phyloP scores from a whole-genome alignment of 2,329 filamentous ascomycete genomes.

The Polytolypa hystricis region DNA sequence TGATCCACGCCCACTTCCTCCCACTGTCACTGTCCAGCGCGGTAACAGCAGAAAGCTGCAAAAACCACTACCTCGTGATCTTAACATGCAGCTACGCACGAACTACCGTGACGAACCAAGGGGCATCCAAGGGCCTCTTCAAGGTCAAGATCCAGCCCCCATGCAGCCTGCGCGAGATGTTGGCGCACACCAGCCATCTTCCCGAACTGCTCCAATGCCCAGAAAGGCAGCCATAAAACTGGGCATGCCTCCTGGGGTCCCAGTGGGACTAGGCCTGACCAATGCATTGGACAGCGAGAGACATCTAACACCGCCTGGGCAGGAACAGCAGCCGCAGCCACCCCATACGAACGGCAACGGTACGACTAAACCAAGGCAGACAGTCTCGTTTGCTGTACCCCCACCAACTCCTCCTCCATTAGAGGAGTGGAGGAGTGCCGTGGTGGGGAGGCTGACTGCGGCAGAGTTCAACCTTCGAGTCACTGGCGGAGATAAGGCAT shows the following conservation, averaged over 20 bases:
- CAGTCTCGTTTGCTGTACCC: constrained; percentile 37
- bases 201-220: background rate
- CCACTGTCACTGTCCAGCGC: constrained; percentile 4
- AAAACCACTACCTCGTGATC: constrained; percentile 8
- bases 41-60: constrained; percentile 12
- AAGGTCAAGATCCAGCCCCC: too few relatives aligned
- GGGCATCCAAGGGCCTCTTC: background rate
- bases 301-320: background rate
- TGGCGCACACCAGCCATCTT: background rate
- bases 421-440: constrained; percentile 59
- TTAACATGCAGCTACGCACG: constrained; percentile 1
- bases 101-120: background rate
- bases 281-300: background rate
- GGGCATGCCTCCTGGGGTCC: background rate
- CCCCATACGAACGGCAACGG: constrained; percentile 13
- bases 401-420: constrained; percentile 35
- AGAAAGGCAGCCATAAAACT: background rate
- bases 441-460: constrained; percentile 49
- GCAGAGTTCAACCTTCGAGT: constrained; percentile 50
- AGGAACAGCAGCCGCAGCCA: constrained; percentile 5
- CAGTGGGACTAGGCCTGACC: constrained; percentile 3
- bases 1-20: background rate
- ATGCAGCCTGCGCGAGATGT: background rate
- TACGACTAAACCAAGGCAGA: constrained; percentile 25
- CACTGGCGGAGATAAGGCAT: constrained; percentile 44